phyloP scores from a whole-genome alignment of 140 eudicot genomes.

The Flaveria floridana region DNA sequence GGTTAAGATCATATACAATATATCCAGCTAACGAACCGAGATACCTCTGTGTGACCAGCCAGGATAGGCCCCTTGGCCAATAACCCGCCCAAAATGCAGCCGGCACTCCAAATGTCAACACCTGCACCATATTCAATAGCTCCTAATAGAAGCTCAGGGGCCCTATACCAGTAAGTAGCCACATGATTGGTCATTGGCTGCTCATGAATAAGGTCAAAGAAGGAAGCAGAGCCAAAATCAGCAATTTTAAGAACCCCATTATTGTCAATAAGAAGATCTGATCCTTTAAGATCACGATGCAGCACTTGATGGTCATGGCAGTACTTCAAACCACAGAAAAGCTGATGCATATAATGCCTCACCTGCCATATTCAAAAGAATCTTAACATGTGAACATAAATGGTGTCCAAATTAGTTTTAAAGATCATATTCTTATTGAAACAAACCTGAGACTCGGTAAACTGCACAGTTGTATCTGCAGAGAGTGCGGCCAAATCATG shows the following conservation, averaged over 20 bases:
- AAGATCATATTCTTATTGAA: not conserved
- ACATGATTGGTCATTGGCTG: constrained; percentile 25
- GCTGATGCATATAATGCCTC: constrained; percentile 32
- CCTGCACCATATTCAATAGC: constrained; percentile 36
- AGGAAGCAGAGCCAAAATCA: constrained; percentile 34
- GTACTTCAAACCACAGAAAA: constrained; percentile 29
- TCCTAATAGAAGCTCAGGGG: constrained; percentile 40
- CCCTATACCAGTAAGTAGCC: constrained; percentile 31
- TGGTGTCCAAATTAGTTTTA: not conserved
- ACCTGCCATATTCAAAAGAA: constrained; percentile 12
- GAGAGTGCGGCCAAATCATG: constrained; percentile 31
- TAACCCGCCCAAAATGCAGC: constrained; percentile 36
- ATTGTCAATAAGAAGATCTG: constrained; percentile 30
- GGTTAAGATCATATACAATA: too few relatives aligned
- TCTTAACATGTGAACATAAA: not conserved
- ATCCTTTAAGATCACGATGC: constrained; percentile 37
- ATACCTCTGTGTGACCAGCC: constrained; percentile 28
- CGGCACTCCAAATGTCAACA: constrained; percentile 33
- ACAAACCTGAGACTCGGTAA: constrained; percentile 32
- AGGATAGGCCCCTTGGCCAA: constrained; percentile 28
- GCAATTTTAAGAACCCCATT: constrained; percentile 36
- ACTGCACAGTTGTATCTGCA: not conserved
- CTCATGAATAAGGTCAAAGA: constrained; percentile 28
- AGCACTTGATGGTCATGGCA: constrained; percentile 34
- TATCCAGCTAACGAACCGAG: not conserved